Base-by-base conservation (phyloP, 768 basidiomycete species). In the Suillus placidus region DNA sequence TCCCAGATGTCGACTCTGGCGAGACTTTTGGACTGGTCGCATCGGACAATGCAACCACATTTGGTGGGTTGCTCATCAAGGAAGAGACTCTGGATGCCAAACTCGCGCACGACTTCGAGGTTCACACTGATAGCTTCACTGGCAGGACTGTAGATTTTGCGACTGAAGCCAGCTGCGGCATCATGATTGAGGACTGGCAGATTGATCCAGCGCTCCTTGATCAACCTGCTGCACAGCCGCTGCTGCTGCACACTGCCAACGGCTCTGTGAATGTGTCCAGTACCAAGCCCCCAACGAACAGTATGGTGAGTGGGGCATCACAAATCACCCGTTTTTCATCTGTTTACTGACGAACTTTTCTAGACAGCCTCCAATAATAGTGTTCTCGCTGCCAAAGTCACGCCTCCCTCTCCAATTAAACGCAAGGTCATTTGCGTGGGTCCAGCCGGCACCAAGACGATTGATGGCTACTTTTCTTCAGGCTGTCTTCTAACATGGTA, bases 1-100 rank as follows among this genome's bases (percentile, higher is more conserved):
- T 70, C 9, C 56, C 12, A 16, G 47, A 30, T 5, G 64, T 64
- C 6, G 3, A 63, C 62, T 63, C 62, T 6, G 66, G 70, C 18
- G 70, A 71, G 54, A 45, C 54, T 0, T 72, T 72, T 42, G 71
- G 71, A 16, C 40, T 57, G 20, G 52, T 61, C 3, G 13, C 35
- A 14, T 64, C 64, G n/a, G 57, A 57, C 3, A 34, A 64, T 23
- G 37, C 37, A 32, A 34, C 55, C 32, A 60, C 64, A 7, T 64
- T 64, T 37, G 52, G 52, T 38, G 57, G 64, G 4, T 47, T 64
- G n/a, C 49, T 51, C 26, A 38, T 63, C 26, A 64, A 64, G 30
- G 45, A 45, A 45, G 64, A 64, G 61, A 61, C 23, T 18, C 23
- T 42, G 43, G 49, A 61, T 6, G 3, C 26, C 1, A 6, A 51